Evolutionary conservation across 2,329 filamentous ascomycete genomes (phyloP).

Genomic region (Aspergillus vadensis): DNA sequence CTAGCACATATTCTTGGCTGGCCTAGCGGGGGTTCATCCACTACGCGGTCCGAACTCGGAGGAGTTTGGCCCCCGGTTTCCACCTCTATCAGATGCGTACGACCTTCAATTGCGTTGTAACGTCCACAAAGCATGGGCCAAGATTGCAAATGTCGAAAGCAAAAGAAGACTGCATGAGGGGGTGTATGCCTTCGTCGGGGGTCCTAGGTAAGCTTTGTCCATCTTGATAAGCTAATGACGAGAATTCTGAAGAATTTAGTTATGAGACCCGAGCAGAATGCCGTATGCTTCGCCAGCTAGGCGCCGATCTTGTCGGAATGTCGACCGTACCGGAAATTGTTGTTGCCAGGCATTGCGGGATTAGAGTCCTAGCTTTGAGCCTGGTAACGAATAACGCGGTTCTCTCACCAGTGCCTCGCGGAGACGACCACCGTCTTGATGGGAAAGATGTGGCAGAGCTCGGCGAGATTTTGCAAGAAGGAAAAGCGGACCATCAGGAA

Average conservation of each 20-base stretch:
- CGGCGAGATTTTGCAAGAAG: conserved; percentile 57
- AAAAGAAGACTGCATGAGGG: conserved; percentile 62
- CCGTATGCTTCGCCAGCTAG: conserved; percentile 60
- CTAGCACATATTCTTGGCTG: conserved; percentile 65
- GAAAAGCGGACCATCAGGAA: conserved; percentile 66
- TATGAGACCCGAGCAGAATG: conserved; percentile 69
- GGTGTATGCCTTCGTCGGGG: conserved; percentile 66
- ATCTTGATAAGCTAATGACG: neutral
- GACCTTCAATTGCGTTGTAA: conserved; percentile 61
- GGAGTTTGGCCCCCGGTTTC: conserved; percentile 64
- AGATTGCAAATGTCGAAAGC: conserved; percentile 48
- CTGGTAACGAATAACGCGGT: conserved; percentile 67
- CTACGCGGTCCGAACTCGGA: conserved; percentile 64
- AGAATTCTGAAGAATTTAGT: conserved; percentile 31
- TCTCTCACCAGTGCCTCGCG: conserved; percentile 59
- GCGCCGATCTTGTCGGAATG: conserved; percentile 72
- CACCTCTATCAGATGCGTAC: conserved; percentile 66
- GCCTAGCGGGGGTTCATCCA: conserved; percentile 62
- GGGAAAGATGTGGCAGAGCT: conserved; percentile 54
- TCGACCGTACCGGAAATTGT: conserved; percentile 70
- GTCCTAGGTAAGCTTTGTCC: conserved; percentile 56
- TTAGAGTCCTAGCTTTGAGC: conserved; percentile 65
- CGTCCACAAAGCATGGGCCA: conserved; percentile 60
- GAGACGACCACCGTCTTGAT: conserved; percentile 59
- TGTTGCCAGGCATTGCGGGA: conserved; percentile 64